Base-by-base conservation (phyloP, 2,329 filamentous ascomycete genomes). In the Paecilomyces niveus region DNA sequence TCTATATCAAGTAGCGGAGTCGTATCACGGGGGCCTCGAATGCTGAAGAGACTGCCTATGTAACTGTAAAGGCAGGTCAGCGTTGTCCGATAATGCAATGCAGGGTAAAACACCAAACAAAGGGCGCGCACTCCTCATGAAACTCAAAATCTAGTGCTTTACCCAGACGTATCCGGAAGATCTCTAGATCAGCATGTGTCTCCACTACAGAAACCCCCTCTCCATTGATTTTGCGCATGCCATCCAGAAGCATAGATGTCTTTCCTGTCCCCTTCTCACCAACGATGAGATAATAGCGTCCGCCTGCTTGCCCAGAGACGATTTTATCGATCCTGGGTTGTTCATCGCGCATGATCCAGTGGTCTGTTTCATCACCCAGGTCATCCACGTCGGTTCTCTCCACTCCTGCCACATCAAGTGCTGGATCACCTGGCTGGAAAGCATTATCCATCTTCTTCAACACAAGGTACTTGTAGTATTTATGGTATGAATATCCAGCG, bases 201-300 rank as follows among this genome's bases (percentile, higher is more conserved):
- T 99, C 94, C 68, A 97, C 90, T 90, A 99, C 96, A 64, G 92
- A 89, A 52, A 93, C 88, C 22, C 90, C 90, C 61, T 94, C 89
- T 3, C 92, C 94, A 62, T 96, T 85, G 58, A 92, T 88, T 73
- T 95, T 95, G 57, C 88, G 86, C 93, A 99, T 99, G 8, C 91
- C 90, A 71, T 97, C 91, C 21, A 99, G 81, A 67, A 99, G 78
- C 94, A 99, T 97, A 64, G 90, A 95, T 60, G 90, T 95, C 79
- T 99, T 99, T 6, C 94, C 94, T 0, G 90, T 95, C 4, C 94
- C 94, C 76, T 99, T 97, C 70, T 97, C 94, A 52, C 94, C 94
- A 53, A 97, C 86, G 2, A 99, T 80, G 1, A 99, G 82, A 73
- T 94, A 90, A 70, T 99, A 99, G 70, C 95, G 92, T 10, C 94